Evolutionary conservation across 116 monocot species (phyloP).

Genomic region (Posidonia oceanica): DNA sequence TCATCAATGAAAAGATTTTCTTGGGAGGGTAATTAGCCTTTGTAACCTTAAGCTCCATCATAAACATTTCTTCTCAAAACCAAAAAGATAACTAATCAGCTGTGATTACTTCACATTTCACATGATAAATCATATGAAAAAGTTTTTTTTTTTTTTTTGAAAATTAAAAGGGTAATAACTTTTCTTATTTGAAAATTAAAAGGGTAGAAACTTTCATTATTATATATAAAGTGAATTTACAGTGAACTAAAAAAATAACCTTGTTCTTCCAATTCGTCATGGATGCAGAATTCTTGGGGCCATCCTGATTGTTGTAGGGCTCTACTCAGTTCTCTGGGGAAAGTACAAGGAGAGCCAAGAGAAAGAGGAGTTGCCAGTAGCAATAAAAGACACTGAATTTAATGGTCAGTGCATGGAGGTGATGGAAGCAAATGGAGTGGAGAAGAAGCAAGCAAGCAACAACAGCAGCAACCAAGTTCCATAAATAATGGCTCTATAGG

Average conservation of each 20-base stretch:
- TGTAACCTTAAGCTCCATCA: background rate
- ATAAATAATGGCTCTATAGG: background rate
- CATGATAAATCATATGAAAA: too few relatives aligned
- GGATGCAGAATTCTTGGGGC: slow-evolving; percentile 37
- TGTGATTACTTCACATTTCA: too few relatives aligned
- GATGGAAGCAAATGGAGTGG: slow-evolving; percentile 1
- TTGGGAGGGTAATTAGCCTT: slow-evolving; percentile 55
- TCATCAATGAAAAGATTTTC: slow-evolving; percentile 72
- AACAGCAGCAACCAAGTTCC: background rate
- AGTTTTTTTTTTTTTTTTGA: background rate
- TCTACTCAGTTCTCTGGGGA: slow-evolving; percentile 49
- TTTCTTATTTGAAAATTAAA: too few relatives aligned
- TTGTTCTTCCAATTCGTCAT: background rate
- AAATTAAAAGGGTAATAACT: background rate
- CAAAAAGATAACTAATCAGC: too few relatives aligned
- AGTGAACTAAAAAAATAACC: too few relatives aligned
- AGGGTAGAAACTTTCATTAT: too few relatives aligned
- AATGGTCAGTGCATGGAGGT: slow-evolving; percentile 1
- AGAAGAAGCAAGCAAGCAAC: background rate
- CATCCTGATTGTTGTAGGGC: slow-evolving; percentile 31
- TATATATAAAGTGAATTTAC: too few relatives aligned
- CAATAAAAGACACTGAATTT: slow-evolving; percentile 1
- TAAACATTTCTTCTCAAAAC: too few relatives aligned
- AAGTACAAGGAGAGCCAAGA: slow-evolving; percentile 39
- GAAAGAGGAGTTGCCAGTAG: slow-evolving; percentile 10